Conservation (phyloP, 2,329 filamentous ascomycete species). For the Fusarium coicis region DNA sequence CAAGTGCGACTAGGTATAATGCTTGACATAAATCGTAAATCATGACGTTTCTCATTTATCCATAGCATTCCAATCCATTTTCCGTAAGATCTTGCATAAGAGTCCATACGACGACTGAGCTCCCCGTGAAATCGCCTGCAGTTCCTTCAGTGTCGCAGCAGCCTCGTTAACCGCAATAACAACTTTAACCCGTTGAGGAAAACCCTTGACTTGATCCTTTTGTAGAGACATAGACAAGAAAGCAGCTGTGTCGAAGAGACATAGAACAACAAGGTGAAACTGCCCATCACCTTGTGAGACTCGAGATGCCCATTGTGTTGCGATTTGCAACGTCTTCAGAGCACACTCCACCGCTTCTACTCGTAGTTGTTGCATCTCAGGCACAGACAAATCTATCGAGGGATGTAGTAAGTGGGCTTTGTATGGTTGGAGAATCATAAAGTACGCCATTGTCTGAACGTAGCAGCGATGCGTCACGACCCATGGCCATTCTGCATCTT, state of each 20-base stretch:
- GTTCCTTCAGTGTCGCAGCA: neutral
- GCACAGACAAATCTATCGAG: neutral
- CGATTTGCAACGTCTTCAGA: neutral
- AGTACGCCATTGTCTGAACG: constrained; percentile 13
- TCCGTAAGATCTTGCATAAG: neutral
- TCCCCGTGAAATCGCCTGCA: neutral
- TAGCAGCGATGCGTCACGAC: constrained; percentile 10
- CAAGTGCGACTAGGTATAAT: neutral
- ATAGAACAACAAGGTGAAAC: constrained; percentile 1
- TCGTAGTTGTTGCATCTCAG: neutral
- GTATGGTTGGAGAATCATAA: constrained; percentile 17
- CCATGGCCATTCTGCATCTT: constrained; percentile 9
- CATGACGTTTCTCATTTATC: neutral
- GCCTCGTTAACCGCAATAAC: neutral
- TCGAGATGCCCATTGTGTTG: constrained; percentile 2
- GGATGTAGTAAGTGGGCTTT: neutral
- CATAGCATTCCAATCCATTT: neutral
- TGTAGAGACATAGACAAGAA: neutral
- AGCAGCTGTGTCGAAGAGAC: constrained; percentile 10
- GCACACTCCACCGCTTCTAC: neutral
- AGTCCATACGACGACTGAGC: constrained; percentile 4
- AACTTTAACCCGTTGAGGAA: neutral
- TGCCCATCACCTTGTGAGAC: constrained; percentile 1
- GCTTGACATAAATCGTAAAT: neutral
- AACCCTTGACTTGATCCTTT: neutral